Evolutionary conservation across 306 rosid genomes (phyloP), one percentile per base, ranked within the genome.

Genomic region (Lupinus albus): DNA sequence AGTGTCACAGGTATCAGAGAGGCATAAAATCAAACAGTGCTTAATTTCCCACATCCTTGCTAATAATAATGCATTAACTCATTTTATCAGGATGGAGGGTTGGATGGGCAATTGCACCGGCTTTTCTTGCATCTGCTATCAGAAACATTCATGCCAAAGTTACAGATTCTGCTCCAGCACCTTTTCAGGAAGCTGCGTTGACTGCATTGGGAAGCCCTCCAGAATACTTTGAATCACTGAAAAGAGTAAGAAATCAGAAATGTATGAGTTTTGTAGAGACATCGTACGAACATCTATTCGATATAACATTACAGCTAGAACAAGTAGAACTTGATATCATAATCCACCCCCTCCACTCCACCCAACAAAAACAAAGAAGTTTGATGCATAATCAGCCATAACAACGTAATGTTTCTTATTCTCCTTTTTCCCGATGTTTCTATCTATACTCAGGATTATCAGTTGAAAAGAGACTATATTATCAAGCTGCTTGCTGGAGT

Each of bases 31-130:
- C 67, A 70, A 53, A 58, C 68, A 33, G 54, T 21, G 6, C 18
- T 36, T 39, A 35, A 50, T 13, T 63, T 38, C 51, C 48, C 36
- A 17, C 47, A 18, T 46, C 30, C 25, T 82, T 41, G 11, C 28
- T 54, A 8, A 38, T 10, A 58, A 25, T 47, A 73, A 59, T 55
- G 54, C 47, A 18, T 30, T 49, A 55, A 60, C 76, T 67, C 47
- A 17, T 45, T 57, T 11, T 57, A 42, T 73, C 82, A 92, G 98
- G 98, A 61, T 92, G 98, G 98, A 85, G 98, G 63, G 53, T 92
- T 16, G 98, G 98, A 76, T 92, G 98, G 98, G 92, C 96, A 32
- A 81, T 92, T 30, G 98, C 92, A 59, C 95, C 98, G n/a, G 46
- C 92, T 58, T 63, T 50, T 42, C 64, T 89, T 72, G 87, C 91